A percentile compares a stretch with the other conserved stretches of the same genome.
phyloP scores from a whole-genome alignment of 371 early-diverging fungal genomes.

The Mortierella sp. region DNA sequence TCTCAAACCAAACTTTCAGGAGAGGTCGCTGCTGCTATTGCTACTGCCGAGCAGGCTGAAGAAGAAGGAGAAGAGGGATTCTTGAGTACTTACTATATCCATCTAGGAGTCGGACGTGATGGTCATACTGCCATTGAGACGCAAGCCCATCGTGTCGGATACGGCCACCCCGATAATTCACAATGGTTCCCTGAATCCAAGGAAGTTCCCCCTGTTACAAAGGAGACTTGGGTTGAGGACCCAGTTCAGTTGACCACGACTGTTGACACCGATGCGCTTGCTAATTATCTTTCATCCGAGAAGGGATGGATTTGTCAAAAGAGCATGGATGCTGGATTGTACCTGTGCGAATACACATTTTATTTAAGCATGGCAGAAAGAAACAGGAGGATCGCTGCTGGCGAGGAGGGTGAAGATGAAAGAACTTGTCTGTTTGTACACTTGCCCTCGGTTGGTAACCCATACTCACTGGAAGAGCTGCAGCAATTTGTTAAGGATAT shows the following conservation, averaged over 20 bases:
- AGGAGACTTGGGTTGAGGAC: slow-evolving; percentile 33
- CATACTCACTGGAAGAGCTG: slow-evolving; percentile 45
- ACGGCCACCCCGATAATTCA: slow-evolving; percentile 42
- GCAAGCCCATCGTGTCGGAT: slow-evolving; percentile 49
- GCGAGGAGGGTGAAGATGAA: slow-evolving; percentile 39
- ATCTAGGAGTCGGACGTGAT: slow-evolving; percentile 51
- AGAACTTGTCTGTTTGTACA: slow-evolving; percentile 52
- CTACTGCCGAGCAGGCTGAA: background rate
- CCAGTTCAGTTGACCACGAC: slow-evolving; percentile 38
- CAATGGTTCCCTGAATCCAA: slow-evolving; percentile 35
- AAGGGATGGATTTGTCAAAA: slow-evolving; percentile 47
- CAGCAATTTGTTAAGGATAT: slow-evolving; percentile 49
- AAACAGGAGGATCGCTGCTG: slow-evolving; percentile 18
- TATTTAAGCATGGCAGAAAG: slow-evolving; percentile 57
- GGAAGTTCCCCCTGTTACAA: slow-evolving; percentile 35
- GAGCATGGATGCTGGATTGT: slow-evolving; percentile 51
- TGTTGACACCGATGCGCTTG: slow-evolving; percentile 50
- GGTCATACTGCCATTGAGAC: slow-evolving; percentile 49
- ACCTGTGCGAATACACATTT: slow-evolving; percentile 56
- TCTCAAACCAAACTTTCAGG: background rate
- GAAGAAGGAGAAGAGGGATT: slow-evolving; percentile 10
- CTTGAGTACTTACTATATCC: slow-evolving; percentile 50
- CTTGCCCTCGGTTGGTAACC: slow-evolving; percentile 52
- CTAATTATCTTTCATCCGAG: slow-evolving; percentile 34
- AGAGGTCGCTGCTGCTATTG: background rate